Percentiles rank a stretch among this genome's conserved stretches.
These are phyloP conservation scores for Colletotrichum sp. DNA, from an alignment of 2,329 filamentous ascomycete species.

Conservation along the genomic window DNA sequence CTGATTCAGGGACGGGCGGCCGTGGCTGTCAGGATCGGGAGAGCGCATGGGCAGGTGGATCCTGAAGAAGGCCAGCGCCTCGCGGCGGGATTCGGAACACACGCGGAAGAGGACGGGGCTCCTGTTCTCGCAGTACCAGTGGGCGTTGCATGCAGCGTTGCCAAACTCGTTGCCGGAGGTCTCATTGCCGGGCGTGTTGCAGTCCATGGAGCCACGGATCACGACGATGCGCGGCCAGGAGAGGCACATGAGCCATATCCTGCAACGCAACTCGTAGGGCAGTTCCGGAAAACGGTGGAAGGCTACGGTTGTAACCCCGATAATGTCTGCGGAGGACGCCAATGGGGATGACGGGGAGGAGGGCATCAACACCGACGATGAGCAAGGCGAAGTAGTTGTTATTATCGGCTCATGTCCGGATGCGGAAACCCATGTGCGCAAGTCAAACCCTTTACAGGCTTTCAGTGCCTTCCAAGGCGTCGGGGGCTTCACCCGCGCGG, in stretches of 20 bases:
- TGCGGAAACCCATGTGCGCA: constrained; percentile 14
- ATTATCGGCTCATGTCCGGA: neutral
- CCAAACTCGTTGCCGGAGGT: constrained; percentile 9
- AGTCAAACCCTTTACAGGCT: constrained; percentile 11
- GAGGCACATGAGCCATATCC: constrained; percentile 24
- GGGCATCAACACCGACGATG: neutral
- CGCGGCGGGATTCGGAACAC: constrained; percentile 21
- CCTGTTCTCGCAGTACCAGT: constrained; percentile 24
- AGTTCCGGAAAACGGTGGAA: constrained; percentile 20
- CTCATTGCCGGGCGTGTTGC: neutral
- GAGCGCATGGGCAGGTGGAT: constrained; percentile 22
- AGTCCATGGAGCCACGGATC: constrained; percentile 8
- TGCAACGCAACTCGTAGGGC: constrained; percentile 20
- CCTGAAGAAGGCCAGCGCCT: constrained; percentile 23
- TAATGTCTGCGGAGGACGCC: neutral
- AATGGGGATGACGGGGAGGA: neutral
- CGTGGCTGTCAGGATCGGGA: constrained; percentile 1
- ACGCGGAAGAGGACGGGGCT: constrained; percentile 22
- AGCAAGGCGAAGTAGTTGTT: neutral
- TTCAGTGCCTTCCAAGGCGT: constrained; percentile 1
- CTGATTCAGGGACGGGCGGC: constrained; percentile 3
- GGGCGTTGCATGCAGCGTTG: constrained; percentile 8
- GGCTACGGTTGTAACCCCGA: neutral
- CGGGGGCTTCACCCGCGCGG: neutral
- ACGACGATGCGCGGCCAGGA: constrained; percentile 21